Base-by-base conservation (phyloP, 2,329 filamentous ascomycete genomes). In the Colletotrichum navitas region DNA sequence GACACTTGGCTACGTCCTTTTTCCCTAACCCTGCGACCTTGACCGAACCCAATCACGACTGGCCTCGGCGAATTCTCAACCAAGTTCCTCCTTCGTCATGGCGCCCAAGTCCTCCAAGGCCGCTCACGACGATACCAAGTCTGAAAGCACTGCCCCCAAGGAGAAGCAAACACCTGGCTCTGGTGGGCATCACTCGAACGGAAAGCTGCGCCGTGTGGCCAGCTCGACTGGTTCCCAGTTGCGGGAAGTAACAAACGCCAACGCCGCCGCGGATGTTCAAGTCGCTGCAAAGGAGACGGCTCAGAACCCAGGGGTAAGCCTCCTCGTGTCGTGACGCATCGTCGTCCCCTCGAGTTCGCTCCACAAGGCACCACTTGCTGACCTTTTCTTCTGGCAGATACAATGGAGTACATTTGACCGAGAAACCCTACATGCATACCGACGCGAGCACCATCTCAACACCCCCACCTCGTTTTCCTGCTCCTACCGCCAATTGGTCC, bases 371-470 rank as follows among this genome's bases (percentile, higher is more conserved):
- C n/a, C 55, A 34, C 21, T 51, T 45, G 34, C 73, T 71, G 54
- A 73, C 60, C 56, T 63, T 8, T 34, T 29, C 63, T 21, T 75
- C 21, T 51, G 52, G 55, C 73, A 90, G 88, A 81, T 90, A 39
- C 84, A 91, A 78, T 95, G 93, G 93, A 83, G 87, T 24, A 87
- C 88, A 2, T 91, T 93, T 76, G 89, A 93, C 39, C 84, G 90
- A 72, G 83, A 89, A 60, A 84, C 92, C 59, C 89, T 96, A 61
- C 92, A 95, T 78, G 86, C 88, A 74, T 96, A 96, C 85, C 90
- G 93, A 74, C 89, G 92, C 78, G 88, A 92, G 74, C 91, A 95
- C 83, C 88, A 88, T 71, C 86, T 96, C 77, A 87, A 89, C 77
- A 91, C 90, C 0, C 91, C 93, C 16, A 89, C 91, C 47, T 88